Conservation (phyloP, 2,329 filamentous ascomycete species). For the Penicillium sp. region DNA sequence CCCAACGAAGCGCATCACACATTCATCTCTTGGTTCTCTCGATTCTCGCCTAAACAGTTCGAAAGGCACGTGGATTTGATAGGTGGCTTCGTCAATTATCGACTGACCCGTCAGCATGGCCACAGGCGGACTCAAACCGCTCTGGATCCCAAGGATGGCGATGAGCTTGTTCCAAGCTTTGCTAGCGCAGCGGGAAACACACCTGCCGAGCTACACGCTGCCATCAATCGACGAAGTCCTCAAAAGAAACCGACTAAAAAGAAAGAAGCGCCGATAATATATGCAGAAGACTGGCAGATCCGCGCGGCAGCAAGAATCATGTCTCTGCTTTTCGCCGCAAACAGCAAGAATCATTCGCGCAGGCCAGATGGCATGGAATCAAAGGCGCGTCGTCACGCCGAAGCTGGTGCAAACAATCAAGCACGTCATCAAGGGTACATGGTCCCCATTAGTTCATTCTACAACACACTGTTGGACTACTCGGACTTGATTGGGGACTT, state of each 20-base stretch:
- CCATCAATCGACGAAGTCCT: slow-evolving; percentile 59
- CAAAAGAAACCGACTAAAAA: slow-evolving; percentile 61
- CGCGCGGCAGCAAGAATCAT: slow-evolving; percentile 79
- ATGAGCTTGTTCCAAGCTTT: slow-evolving; percentile 71
- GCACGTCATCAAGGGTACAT: slow-evolving; percentile 65
- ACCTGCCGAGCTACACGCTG: slow-evolving; percentile 75
- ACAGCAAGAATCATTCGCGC: slow-evolving; percentile 59
- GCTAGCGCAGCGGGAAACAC: slow-evolving; percentile 65
- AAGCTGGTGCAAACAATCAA: slow-evolving; percentile 46
- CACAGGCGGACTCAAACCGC: slow-evolving; percentile 60
- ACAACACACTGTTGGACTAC: slow-evolving; percentile 83
- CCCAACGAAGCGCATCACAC: slow-evolving; percentile 76
- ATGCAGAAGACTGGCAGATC: slow-evolving; percentile 88
- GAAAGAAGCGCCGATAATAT: slow-evolving; percentile 59
- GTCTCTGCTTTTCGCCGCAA: slow-evolving; percentile 80
- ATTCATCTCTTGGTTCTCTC: slow-evolving; percentile 77
- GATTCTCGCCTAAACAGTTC: slow-evolving; percentile 70
- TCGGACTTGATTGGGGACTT: slow-evolving; percentile 86
- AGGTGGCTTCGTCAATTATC: slow-evolving; percentile 78
- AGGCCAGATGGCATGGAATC: slow-evolving; percentile 41
- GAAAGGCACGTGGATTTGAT: slow-evolving; percentile 75
- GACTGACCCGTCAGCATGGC: slow-evolving; percentile 72
- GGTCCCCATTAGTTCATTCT: slow-evolving; percentile 81
- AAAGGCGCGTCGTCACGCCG: slow-evolving; percentile 41
- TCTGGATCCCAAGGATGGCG: slow-evolving; percentile 57